A percentile compares a stretch with the other conserved stretches of the same genome.
Conservation (phyloP, 1,284 basidiomycete genomes). For the Caloboletus inedulis region DNA sequence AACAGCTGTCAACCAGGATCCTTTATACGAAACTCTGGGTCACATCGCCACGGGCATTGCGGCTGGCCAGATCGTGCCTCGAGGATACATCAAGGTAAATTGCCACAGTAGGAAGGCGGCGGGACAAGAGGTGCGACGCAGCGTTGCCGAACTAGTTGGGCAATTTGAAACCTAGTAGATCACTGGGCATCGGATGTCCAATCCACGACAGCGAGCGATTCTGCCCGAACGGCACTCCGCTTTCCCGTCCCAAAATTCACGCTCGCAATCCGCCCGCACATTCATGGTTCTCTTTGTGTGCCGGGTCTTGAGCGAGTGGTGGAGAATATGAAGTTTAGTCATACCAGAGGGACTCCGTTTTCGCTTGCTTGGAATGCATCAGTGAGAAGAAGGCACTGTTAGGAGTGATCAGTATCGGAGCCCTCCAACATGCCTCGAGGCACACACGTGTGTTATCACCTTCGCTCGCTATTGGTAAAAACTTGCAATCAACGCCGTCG, state of each 20-base stretch:
- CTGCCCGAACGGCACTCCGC: constrained; percentile 24
- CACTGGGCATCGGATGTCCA: constrained; percentile 3
- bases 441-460: constrained; percentile 22
- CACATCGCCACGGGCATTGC: constrained; percentile 13
- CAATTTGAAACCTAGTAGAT: constrained; percentile 27
- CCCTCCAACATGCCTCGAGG: constrained; percentile 18
- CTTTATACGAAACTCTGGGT: constrained; percentile 27
- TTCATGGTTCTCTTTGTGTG: not conserved
- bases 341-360: not conserved
- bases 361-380: not conserved
- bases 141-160: constrained; percentile 11
- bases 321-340: not conserved
- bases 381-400: constrained; percentile 6
- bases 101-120: constrained; percentile 17
- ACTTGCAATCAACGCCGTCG: constrained; percentile 1
- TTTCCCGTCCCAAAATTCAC: constrained; percentile 9
- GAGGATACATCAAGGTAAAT: constrained; percentile 30
- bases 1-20: not conserved
- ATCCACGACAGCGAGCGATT: not conserved
- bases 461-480: constrained; percentile 3
- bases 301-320: not conserved
- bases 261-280: not conserved
- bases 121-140: constrained; percentile 12
- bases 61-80: constrained; percentile 25
- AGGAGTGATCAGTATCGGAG: constrained; percentile 10